Base-by-base conservation (phyloP, 2,329 filamentous ascomycete species). In the Westerdykella sp. region DNA sequence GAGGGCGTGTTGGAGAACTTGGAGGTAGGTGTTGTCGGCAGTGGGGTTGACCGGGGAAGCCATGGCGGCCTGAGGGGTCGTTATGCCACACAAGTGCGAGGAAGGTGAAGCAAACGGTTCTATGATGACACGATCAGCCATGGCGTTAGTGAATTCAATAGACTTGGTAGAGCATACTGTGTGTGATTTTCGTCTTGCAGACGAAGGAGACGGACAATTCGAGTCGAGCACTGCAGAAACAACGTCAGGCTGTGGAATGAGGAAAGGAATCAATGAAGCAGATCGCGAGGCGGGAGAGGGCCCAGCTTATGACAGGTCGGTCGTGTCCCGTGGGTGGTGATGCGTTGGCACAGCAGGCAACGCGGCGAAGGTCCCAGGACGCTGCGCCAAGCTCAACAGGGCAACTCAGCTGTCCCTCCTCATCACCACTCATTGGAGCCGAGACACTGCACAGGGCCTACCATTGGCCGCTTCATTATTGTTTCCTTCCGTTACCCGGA, bases 1-100 rank as follows among this genome's bases (percentile, higher is more conserved):
- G 36, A 41, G 51, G 47, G 66, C 60, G 40, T 62, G 59, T 42
- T 66, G 56, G 44, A 70, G 55, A 50, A 60, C 52, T 42, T 59
- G 53, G 45, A 53, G 38, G 44, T 55, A 54, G 49, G 44, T 44
- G 39, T 41, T 53, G 45, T 46, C 50, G 44, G 49, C 55, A 43
- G 44, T 52, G 42, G 49, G 39, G 36, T 59, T 42, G 48, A 51
- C 55, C 41, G 58, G n/a, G 36, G 14, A n/a, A 5, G 32, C 32
- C 32, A 35, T 35, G 18, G 36, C 36, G 36, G 36, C 34, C 34
- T 16, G 18, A 14, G 34, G 22, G 36, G 14, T 21, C 34, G 18
- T 35, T 15, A 35, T 16, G 34, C 34, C 9, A 15, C 21, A 15
- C n/a, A 18, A 12, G 36, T 25, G 16, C 10, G 15, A n/a, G 18